Evolutionary conservation across 2,329 filamentous ascomycete species (phyloP).

Genomic region (Ophiostoma novo-ulmi): DNA sequence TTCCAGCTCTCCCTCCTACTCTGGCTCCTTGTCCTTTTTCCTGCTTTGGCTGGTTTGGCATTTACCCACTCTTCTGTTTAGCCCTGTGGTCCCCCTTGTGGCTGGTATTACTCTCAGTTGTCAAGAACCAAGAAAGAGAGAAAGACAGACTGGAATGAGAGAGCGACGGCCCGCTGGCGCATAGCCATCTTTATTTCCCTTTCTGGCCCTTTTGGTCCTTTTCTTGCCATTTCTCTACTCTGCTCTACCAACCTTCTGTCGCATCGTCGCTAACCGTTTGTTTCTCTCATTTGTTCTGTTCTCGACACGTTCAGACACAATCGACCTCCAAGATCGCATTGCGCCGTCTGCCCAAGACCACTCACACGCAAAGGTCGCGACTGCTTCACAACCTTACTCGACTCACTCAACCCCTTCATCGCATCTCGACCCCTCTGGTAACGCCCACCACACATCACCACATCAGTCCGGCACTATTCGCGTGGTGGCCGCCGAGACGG

Average conservation of each 20-base stretch:
- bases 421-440: slow-evolving; percentile 20
- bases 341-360: slow-evolving; percentile 83
- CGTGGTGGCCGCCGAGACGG: slow-evolving; percentile 70
- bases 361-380: slow-evolving; percentile 48
- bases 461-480: slow-evolving; percentile 84
- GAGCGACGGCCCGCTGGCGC: slow-evolving; percentile 16
- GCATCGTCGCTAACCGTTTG: slow-evolving; percentile 27
- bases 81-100: slow-evolving; percentile 22
- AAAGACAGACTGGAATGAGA: slow-evolving; percentile 16
- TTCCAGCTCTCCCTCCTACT: slow-evolving; percentile 17
- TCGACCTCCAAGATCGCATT: slow-evolving; percentile 84
- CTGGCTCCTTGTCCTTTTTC: slow-evolving; percentile 8
- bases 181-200: slow-evolving; percentile 14
- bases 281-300: slow-evolving; percentile 14
- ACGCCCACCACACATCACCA: slow-evolving; percentile 51
- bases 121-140: slow-evolving; percentile 2
- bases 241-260: slow-evolving; percentile 19
- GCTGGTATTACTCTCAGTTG: slow-evolving; percentile 20
- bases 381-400: slow-evolving; percentile 41
- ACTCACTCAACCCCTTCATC: slow-evolving; percentile 38
- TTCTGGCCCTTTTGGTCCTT: not conserved
- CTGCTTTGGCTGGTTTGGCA: slow-evolving; percentile 14
- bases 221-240: slow-evolving; percentile 1
- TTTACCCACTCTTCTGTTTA: slow-evolving; percentile 24
- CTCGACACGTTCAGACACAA: slow-evolving; percentile 62